Conservation (phyloP, 2,329 filamentous ascomycete genomes). For the Neoarthrinium moseri region DNA sequence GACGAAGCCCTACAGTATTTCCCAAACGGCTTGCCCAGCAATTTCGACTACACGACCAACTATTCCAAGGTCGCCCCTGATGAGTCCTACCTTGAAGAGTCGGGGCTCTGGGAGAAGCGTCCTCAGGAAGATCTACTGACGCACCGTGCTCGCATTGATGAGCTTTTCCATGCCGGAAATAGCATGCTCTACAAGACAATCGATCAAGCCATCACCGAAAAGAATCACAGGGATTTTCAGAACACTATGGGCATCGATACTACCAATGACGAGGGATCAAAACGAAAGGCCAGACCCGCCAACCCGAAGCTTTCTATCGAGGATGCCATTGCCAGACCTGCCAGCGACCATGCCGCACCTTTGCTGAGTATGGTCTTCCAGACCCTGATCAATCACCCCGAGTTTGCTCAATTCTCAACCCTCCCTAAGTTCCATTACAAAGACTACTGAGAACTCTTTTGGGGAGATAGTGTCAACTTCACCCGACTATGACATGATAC, state of each 20-base stretch:
- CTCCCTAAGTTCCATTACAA: too few species aligned
- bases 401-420: too few species aligned
- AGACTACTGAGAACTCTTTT: too few species aligned
- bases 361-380: constrained; percentile 41
- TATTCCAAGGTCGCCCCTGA: constrained; percentile 22
- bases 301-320: constrained; percentile 31
- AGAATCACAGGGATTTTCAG: constrained; percentile 24
- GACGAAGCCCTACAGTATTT: constrained; percentile 30
- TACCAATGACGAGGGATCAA: constrained; percentile 28
- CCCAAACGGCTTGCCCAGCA: constrained; percentile 25
- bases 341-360: constrained; percentile 37
- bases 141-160: constrained; percentile 28
- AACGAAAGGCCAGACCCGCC: constrained; percentile 14
- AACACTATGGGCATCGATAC: constrained; percentile 35
- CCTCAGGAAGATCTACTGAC: constrained; percentile 20
- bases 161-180: constrained; percentile 38
- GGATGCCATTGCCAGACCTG: constrained; percentile 36
- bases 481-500: too few species aligned
- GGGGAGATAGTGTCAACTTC: too few species aligned
- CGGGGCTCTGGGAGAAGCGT: constrained; percentile 15
- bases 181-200: constrained; percentile 32
- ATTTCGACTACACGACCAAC: constrained; percentile 21
- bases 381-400: too few species aligned
- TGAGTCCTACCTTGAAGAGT: constrained; percentile 13
- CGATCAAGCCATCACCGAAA: constrained; percentile 28